phyloP scores from a whole-genome alignment of 805 yeast genomes.

The Lachancea mirantina region DNA sequence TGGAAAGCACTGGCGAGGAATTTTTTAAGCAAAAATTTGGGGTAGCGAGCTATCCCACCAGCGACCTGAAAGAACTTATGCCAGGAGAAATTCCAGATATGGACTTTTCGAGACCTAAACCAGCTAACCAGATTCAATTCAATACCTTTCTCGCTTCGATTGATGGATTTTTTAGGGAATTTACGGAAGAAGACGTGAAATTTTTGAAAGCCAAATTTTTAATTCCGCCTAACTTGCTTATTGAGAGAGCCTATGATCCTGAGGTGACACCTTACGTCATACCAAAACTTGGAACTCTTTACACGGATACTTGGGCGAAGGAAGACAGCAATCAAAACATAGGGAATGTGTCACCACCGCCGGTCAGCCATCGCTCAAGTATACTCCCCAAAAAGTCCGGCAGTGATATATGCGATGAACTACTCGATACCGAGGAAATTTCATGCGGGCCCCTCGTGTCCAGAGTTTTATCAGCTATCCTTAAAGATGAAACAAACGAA shows the following conservation, averaged over 20 bases:
- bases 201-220: conserved; percentile 58
- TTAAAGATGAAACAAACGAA: conserved; percentile 30
- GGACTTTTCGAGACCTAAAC: conserved; percentile 79
- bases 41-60: conserved; percentile 83
- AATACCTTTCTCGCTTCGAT: conserved; percentile 77
- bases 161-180: conserved; percentile 77
- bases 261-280: conserved; percentile 65
- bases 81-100: conserved; percentile 86
- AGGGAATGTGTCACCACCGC: conserved; percentile 38
- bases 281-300: conserved; percentile 79
- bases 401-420: conserved; percentile 46
- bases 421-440: conserved; percentile 62
- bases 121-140: conserved; percentile 86
- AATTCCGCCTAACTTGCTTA: conserved; percentile 40
- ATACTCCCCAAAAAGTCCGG: conserved; percentile 52
- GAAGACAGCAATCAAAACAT: conserved; percentile 56
- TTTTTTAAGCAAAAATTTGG: conserved; percentile 70
- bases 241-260: conserved; percentile 48
- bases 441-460: conserved; percentile 90
- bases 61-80: conserved; percentile 62
- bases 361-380: conserved; percentile 37
- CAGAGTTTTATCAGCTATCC: conserved; percentile 72
- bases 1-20: conserved; percentile 64
- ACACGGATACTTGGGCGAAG: conserved; percentile 78
- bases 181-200: conserved; percentile 72